A percentile compares a stretch with the other conserved stretches of the same genome.
Conservation (phyloP, 495 filamentous ascomycete species). For the Aspergillus olivimuriae region DNA sequence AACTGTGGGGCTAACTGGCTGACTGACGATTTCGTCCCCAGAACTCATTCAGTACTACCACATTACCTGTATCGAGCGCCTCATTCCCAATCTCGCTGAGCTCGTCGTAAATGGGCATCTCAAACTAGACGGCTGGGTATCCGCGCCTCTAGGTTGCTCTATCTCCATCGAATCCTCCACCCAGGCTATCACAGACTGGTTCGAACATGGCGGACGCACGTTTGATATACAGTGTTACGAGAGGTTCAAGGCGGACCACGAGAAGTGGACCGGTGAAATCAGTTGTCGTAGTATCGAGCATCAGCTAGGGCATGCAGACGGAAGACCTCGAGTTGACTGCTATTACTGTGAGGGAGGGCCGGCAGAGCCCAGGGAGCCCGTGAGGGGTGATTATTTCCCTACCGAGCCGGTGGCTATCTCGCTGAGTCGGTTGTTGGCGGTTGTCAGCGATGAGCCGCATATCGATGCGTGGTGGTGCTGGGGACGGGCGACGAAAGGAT, state of each 20-base stretch:
- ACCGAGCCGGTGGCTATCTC: background rate
- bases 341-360: constrained; percentile 4
- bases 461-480: constrained; percentile 4
- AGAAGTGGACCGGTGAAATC: background rate
- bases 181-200: constrained; percentile 5
- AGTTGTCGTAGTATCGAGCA: background rate
- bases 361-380: constrained; percentile 2
- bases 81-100: constrained; percentile 4
- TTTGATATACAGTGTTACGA: constrained; percentile 2
- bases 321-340: background rate
- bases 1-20: constrained; percentile 1
- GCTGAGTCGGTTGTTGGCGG: constrained; percentile 4
- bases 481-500: constrained; percentile 1
- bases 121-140: constrained; percentile 5
- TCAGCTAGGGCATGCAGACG: constrained; percentile 2
- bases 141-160: constrained; percentile 2
- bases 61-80: constrained; percentile 5
- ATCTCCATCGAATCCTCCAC: constrained; percentile 5
- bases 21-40: constrained; percentile 1
- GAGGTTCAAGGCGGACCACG: background rate
- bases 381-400: constrained; percentile 2
- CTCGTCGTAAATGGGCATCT: constrained; percentile 1
- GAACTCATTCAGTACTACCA: constrained; percentile 5
- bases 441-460: constrained; percentile 5
- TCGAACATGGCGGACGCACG: background rate